Conservation (phyloP, 2,329 filamentous ascomycete genomes). For the Alternaria brassicicola region DNA sequence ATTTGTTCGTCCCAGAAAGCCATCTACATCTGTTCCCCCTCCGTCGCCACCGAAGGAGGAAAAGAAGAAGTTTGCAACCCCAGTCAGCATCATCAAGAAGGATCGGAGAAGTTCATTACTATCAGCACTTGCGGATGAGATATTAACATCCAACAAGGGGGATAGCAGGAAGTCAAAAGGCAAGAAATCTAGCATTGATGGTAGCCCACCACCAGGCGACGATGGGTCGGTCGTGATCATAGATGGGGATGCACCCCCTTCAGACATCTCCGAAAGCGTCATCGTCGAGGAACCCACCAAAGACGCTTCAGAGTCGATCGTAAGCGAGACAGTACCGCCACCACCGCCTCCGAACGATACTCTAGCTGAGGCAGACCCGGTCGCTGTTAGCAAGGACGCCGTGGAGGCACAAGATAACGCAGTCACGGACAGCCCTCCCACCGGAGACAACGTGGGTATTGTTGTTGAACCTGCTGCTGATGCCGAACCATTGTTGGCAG, state of each 20-base stretch:
- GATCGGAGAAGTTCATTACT: conserved; percentile 26
- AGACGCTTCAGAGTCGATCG: conserved; percentile 2
- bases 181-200: conserved; percentile 31
- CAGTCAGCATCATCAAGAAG: conserved; percentile 28
- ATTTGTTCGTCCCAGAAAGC: conserved; percentile 41
- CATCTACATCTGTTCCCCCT: conserved; percentile 25
- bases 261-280: conserved; percentile 20
- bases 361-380: background rate
- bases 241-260: conserved; percentile 3
- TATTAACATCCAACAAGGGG: conserved; percentile 34
- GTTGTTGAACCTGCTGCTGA: conserved; percentile 1
- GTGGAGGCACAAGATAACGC: background rate
- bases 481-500: background rate
- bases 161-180: conserved; percentile 32
- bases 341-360: conserved; percentile 9
- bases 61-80: conserved; percentile 32
- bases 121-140: conserved; percentile 25
- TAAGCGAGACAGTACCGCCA: background rate
- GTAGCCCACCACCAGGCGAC: conserved; percentile 12
- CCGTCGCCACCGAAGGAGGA: conserved; percentile 36
- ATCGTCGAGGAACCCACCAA: conserved; percentile 16
- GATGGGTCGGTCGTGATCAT: background rate
- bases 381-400: background rate
- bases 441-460: background rate
- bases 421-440: background rate